Base-by-base conservation (phyloP, 345 rosid genomes). In the Kernera saxatilis region DNA sequence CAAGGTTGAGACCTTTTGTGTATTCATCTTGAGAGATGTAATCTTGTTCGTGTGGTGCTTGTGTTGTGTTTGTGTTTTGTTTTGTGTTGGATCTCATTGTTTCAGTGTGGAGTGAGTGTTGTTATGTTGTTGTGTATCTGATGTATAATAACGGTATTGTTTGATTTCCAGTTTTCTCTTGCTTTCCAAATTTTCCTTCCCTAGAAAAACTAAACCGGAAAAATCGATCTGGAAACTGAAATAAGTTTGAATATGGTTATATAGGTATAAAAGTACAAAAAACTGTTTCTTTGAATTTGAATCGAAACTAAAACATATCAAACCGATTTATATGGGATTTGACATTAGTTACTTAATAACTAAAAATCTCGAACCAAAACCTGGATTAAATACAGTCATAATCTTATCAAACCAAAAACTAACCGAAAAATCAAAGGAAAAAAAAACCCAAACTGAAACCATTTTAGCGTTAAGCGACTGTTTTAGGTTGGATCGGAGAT, bases 11-110 rank as follows among this genome's bases (percentile, higher is more conserved):
- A 17, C 14, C 30, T 25, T 29, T 29, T 12, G 25, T 72, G 43
- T 69, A 43, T 29, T 69, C 44, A 43, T 65, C 52, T 41, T 44
- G 73, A 22, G 55, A 56, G 64, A 18, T 70, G 69, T 21, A n/a
- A 62, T 30, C 21, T 41, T 59, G 30, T 22, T 70, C 44, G 49
- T 48, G 33, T 48, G 30, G n/a, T n/a, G n/a, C n/a, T n/a, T 46
- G 36, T 48, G 52, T 66, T 64, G 18, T 45, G 54, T 11, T 43
- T 37, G 19, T 37, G 13, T 14, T 9, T 7, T 40, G 3, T 30
- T 43, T 1, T 62, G 67, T 23, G 12, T 29, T 60, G 40, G 40
- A 7, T 63, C n/a, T 53, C 37, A 10, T 72, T 72, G 56, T 52
- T 43, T 72, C 14, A 41, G 70, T 52, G 43, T 39, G 52, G 51